A percentile compares a stretch with the other conserved stretches of the same genome.
These are phyloP conservation scores for Zoysia matrella DNA, from an alignment of 202 grass and related monocot genomes.

Conservation along the genomic window DNA sequence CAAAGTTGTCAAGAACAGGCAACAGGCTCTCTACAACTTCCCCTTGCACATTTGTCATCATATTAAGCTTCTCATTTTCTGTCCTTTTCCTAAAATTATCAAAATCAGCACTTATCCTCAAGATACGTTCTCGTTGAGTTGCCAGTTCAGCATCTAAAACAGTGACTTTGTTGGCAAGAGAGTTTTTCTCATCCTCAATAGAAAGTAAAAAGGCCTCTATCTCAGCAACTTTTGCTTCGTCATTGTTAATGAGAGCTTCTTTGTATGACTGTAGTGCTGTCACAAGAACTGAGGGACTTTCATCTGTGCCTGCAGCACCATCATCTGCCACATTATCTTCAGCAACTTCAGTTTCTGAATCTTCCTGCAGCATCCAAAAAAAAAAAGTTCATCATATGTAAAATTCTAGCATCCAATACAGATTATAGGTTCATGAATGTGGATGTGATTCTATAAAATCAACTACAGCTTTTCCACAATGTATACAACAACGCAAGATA, in stretches of 20 bases:
- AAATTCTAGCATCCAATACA: constrained; percentile 6
- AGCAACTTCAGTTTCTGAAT: constrained; percentile 59
- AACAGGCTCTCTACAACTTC: constrained; percentile 92
- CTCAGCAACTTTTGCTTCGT: constrained; percentile 61
- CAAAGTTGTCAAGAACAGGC: constrained; percentile 94
- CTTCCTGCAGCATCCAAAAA: constrained; percentile 45
- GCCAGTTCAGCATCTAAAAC: constrained; percentile 60
- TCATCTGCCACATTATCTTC: constrained; percentile 47
- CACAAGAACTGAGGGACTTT: constrained; percentile 62
- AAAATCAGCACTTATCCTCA: constrained; percentile 91
- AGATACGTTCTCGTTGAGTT: constrained; percentile 72
- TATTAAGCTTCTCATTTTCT: constrained; percentile 81
- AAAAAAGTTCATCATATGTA: constrained; percentile 1
- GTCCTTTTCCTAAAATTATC: constrained; percentile 97
- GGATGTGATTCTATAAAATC: neutral
- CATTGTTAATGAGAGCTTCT: constrained; percentile 69
- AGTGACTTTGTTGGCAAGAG: constrained; percentile 62
- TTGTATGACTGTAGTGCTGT: constrained; percentile 65
- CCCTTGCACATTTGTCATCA: constrained; percentile 93
- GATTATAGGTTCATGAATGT: neutral
- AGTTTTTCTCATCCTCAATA: constrained; percentile 71
- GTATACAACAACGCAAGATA: constrained; percentile 11
- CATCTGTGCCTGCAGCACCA: constrained; percentile 47
- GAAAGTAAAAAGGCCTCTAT: constrained; percentile 78
- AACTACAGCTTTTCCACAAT: neutral